phyloP scores from a whole-genome alignment of 2,329 filamentous ascomycete genomes.

The Trichoderma sp. region DNA sequence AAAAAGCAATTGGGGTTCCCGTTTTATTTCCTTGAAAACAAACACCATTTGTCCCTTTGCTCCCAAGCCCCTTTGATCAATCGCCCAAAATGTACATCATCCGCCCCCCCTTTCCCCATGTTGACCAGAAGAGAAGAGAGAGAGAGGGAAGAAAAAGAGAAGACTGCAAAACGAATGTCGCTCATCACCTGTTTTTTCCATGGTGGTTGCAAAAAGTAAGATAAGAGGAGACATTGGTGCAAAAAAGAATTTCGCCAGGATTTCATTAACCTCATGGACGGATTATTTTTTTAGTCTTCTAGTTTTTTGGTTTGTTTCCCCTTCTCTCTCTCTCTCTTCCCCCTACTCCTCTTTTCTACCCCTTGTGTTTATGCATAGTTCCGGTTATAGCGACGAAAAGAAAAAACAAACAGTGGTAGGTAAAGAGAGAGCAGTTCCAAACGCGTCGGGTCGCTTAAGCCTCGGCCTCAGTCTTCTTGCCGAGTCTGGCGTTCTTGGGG shows the following conservation, averaged over 20 bases:
- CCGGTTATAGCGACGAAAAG: conserved; percentile 23
- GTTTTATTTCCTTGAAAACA: conserved; percentile 32
- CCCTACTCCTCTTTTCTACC: conserved; percentile 11
- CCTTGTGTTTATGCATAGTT: conserved; percentile 27
- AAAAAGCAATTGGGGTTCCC: conserved; percentile 27
- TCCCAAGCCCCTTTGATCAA: conserved; percentile 33
- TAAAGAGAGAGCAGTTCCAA: conserved; percentile 8
- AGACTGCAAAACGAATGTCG: neutral
- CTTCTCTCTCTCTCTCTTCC: conserved; percentile 21
- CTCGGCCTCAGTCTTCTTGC: conserved; percentile 35
- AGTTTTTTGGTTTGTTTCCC: conserved; percentile 23
- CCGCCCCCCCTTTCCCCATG: conserved; percentile 5
- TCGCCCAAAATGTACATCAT: conserved; percentile 26
- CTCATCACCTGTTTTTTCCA: conserved; percentile 16
- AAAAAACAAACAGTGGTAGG: conserved; percentile 18
- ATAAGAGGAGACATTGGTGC: conserved; percentile 7
- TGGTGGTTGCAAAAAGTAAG: conserved; percentile 4
- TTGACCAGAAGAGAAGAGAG: neutral
- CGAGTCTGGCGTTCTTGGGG: conserved; percentile 73
- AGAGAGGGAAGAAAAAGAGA: neutral
- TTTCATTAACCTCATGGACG: conserved; percentile 23
- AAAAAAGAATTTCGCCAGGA: conserved; percentile 16
- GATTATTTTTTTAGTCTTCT: conserved; percentile 19
- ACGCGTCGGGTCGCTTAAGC: conserved; percentile 33
- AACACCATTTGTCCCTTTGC: conserved; percentile 42